phyloP scores from a whole-genome alignment of 2,329 filamentous ascomycete genomes.

The Cladosporium cucumerinum region DNA sequence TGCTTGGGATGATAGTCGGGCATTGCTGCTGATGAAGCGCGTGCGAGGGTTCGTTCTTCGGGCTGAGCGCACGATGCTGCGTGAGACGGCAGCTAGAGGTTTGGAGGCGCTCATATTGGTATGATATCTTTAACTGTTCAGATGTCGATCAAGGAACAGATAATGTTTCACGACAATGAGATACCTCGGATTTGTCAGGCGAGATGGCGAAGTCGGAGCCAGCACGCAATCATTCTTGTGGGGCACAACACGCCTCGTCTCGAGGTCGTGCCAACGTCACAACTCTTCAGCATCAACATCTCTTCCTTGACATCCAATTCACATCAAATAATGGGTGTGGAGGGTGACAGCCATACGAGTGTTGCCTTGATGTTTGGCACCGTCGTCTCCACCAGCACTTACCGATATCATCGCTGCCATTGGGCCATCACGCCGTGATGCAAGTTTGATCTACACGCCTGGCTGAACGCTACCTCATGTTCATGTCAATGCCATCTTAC shows the following conservation, averaged over 20 bases:
- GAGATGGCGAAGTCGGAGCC: conserved; percentile 7
- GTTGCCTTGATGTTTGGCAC: not conserved
- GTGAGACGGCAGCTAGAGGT: conserved; percentile 7
- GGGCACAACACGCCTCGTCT: conserved; percentile 1
- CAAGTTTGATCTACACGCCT: not conserved
- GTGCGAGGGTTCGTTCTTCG: conserved; percentile 25
- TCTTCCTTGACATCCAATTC: not conserved
- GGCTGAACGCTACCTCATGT: not conserved
- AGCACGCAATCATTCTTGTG: conserved; percentile 4
- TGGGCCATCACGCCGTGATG: not conserved
- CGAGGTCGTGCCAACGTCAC: not conserved
- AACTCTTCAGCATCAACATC: not conserved
- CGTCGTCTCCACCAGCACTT: not conserved
- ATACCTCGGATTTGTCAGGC: conserved; percentile 7
- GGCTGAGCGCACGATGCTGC: conserved; percentile 17
- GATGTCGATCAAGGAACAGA: not conserved
- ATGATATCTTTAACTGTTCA: not conserved
- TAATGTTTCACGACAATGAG: not conserved
- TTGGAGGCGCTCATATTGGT: conserved; percentile 15
- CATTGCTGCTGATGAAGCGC: conserved; percentile 20
- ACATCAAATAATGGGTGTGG: too few relatives aligned
- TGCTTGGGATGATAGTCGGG: conserved; percentile 23
- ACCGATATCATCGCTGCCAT: not conserved
- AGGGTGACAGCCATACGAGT: not conserved
- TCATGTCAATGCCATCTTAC: not conserved